phyloP scores from a whole-genome alignment of 108 stramenopile species.

The Skeletonema potamos region DNA sequence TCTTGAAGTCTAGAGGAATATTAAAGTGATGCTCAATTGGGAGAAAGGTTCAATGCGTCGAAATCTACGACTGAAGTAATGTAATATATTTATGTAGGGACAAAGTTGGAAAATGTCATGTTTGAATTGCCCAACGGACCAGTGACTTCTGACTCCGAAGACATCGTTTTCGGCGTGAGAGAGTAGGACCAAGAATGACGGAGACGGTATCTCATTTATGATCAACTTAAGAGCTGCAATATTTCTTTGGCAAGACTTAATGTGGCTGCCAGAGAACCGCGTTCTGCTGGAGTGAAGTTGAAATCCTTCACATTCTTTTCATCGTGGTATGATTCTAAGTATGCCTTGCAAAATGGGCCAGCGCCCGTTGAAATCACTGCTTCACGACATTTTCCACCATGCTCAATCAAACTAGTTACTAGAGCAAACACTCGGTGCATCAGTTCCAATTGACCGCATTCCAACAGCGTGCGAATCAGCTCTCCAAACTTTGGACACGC shows the following conservation, averaged over 20 bases:
- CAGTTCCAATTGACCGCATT: conserved; percentile 79
- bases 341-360: conserved; percentile 74
- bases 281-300: conserved; percentile 55
- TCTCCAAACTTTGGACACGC: conserved; percentile 53
- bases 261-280: conserved; percentile 55
- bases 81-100: no score
- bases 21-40: not conserved
- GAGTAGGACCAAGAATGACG: no score
- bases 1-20: conserved; percentile 34
- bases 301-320: conserved; percentile 60
- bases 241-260: conserved; percentile 74
- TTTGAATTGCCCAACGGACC: no score
- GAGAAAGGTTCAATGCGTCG: no score
- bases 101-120: no score
- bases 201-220: no score
- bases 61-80: no score
- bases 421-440: conserved; percentile 81
- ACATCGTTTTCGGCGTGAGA: no score
- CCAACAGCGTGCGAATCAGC: conserved; percentile 53
- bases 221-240: conserved; percentile 19
- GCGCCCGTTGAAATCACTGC: conserved; percentile 55
- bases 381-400: conserved; percentile 56
- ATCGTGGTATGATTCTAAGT: conserved; percentile 64
- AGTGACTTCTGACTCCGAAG: no score
- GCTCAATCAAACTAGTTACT: conserved; percentile 62